These are phyloP conservation scores for Suzukiozyma palmioleophila DNA, from an alignment of 1,139 yeast genomes.

Conservation along the genomic window DNA sequence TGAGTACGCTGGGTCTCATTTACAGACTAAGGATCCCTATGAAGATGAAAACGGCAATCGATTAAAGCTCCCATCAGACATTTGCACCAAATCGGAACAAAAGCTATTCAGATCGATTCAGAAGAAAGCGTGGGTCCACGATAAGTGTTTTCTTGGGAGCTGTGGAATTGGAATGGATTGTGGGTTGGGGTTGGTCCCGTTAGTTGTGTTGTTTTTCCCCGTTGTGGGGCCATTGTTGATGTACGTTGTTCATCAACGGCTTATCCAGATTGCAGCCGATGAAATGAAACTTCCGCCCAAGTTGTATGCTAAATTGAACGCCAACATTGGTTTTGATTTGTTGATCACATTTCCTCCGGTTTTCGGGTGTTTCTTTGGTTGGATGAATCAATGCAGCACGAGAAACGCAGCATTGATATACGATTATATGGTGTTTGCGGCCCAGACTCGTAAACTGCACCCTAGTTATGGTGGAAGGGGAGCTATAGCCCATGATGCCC, in stretches of 20 bases:
- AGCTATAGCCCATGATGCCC: conserved; percentile 9
- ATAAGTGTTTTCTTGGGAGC: conserved; percentile 74
- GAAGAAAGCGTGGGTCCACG: conserved; percentile 79
- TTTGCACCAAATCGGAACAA: conserved; percentile 54
- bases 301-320: conserved; percentile 63
- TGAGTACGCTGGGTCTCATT: conserved; percentile 60
- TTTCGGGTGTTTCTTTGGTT: conserved; percentile 68
- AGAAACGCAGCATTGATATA: conserved; percentile 79
- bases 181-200: conserved; percentile 74
- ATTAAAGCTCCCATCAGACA: conserved; percentile 51
- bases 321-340: conserved; percentile 69
- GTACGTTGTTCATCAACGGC: conserved; percentile 71
- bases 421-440: conserved; percentile 38
- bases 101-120: conserved; percentile 71
- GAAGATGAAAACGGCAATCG: conserved; percentile 55
- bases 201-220: conserved; percentile 61
- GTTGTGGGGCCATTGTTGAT: conserved; percentile 75
- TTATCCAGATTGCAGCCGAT: conserved; percentile 54
- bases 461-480: conserved; percentile 21
- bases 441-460: conserved; percentile 24
- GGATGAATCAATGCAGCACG: conserved; percentile 86
- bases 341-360: conserved; percentile 74
- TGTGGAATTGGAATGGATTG: conserved; percentile 65
- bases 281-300: conserved; percentile 55
- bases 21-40: conserved; percentile 68